Conservation (phyloP, 108 stramenopile species). For the Cyclostephanos invisitatus region DNA sequence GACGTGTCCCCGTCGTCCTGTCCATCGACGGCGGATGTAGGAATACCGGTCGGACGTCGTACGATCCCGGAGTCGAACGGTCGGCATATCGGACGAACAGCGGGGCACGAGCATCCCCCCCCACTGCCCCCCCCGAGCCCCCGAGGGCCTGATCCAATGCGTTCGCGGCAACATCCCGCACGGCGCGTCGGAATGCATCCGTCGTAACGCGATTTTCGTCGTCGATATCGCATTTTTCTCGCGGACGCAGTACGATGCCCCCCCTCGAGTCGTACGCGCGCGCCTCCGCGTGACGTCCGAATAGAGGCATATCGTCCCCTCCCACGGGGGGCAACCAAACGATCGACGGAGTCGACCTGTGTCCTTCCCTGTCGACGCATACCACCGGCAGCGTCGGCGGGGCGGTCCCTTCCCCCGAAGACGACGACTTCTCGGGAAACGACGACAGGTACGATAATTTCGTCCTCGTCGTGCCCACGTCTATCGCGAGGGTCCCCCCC, state of each 20-base stretch:
- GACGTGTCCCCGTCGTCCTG: background rate
- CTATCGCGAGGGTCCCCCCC: constrained; percentile 68
- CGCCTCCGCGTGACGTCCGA: constrained; percentile 44
- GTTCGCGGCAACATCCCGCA: constrained; percentile 28
- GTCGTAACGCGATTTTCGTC: background rate
- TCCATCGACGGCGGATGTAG: constrained; percentile 13
- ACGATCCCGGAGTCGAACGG: constrained; percentile 14
- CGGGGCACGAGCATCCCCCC: background rate
- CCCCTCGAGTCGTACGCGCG: constrained; percentile 23
- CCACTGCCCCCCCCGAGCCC: constrained; percentile 1
- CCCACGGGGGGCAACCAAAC: constrained; percentile 48
- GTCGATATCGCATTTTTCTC: background rate
- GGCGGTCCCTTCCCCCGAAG: background rate
- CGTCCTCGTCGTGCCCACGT: constrained; percentile 66
- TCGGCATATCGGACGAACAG: constrained; percentile 35
- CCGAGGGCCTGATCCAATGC: constrained; percentile 42
- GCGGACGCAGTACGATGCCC: constrained; percentile 2
- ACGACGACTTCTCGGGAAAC: too few species aligned
- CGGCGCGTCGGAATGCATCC: constrained; percentile 8
- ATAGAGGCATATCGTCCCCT: constrained; percentile 15
- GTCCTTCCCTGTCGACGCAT: constrained; percentile 63
- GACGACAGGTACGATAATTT: constrained; percentile 56
- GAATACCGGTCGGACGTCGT: constrained; percentile 42
- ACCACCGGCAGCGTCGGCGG: constrained; percentile 35
- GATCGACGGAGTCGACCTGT: constrained; percentile 49